Percentiles rank a stretch among this genome's conserved stretches.
These are phyloP conservation scores for Zea luxurians DNA, from an alignment of 176 grass and related monocot species.

Conservation along the genomic window DNA sequence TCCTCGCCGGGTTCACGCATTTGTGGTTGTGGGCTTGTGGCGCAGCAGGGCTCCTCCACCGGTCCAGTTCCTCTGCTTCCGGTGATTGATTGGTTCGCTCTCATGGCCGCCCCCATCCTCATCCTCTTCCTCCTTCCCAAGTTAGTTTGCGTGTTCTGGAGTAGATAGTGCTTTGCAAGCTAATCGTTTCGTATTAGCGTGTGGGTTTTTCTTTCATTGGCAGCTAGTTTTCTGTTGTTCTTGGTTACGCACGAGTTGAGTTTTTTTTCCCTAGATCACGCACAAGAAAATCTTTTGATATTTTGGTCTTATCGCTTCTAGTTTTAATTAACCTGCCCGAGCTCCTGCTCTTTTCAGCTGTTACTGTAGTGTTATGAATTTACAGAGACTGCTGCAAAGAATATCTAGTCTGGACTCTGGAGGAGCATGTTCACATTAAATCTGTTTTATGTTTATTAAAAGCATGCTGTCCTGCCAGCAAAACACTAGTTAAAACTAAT, in stretches of 20 bases:
- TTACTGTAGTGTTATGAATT: neutral
- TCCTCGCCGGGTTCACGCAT: slow-evolving; percentile 14
- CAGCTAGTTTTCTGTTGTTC: neutral
- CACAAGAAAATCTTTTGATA: neutral
- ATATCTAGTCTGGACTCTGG: neutral
- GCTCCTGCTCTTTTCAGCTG: too few relatives aligned
- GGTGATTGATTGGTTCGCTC: slow-evolving; percentile 9
- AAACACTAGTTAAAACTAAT: neutral
- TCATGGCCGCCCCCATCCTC: neutral
- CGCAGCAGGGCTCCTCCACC: neutral
- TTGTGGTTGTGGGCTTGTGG: neutral
- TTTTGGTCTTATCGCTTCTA: neutral
- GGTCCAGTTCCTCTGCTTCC: neutral
- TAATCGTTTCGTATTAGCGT: neutral
- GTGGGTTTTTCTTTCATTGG: neutral
- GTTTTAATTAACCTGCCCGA: neutral
- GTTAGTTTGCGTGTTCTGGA: neutral
- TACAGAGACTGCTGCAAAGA: neutral
- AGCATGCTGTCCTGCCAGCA: neutral
- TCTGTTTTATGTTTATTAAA: neutral
- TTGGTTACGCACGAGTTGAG: neutral
- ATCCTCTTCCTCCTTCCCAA: neutral
- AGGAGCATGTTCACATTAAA: neutral
- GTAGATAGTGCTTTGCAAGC: neutral
- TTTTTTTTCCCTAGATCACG: neutral